These are phyloP conservation scores for Phytophthora parvispora DNA, from an alignment of 352 stramenopile species.

Conservation along the genomic window DNA sequence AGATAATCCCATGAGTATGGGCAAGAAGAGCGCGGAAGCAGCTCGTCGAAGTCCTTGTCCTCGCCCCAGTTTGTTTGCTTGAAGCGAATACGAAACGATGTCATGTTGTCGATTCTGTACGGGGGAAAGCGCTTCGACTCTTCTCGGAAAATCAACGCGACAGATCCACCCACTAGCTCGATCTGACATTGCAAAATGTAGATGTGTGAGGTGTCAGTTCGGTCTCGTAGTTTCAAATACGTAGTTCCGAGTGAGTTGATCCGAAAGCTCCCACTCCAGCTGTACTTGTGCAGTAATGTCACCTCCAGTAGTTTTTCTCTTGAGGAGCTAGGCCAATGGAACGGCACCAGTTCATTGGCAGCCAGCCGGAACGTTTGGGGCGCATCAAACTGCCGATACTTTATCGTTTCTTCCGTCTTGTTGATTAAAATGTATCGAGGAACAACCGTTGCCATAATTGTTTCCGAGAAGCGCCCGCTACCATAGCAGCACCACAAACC, in stretches of 20 bases:
- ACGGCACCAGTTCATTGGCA: slow-evolving; percentile 83
- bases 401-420: slow-evolving; percentile 84
- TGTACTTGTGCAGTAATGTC: slow-evolving; percentile 83
- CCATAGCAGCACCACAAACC: slow-evolving; percentile 90
- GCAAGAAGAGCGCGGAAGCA: slow-evolving; percentile 77
- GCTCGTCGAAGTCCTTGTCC: slow-evolving; percentile 80
- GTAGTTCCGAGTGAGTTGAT: slow-evolving; percentile 90
- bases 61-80: slow-evolving; percentile 84
- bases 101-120: slow-evolving; percentile 94
- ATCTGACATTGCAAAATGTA: slow-evolving; percentile 93
- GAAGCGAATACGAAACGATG: slow-evolving; percentile 90
- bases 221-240: slow-evolving; percentile 88
- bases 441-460: slow-evolving; percentile 88
- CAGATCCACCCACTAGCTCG: slow-evolving; percentile 87
- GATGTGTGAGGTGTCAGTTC: slow-evolving; percentile 70
- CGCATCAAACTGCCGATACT: slow-evolving; percentile 85
- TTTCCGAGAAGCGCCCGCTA: slow-evolving; percentile 85
- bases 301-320: slow-evolving; percentile 89
- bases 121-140: slow-evolving; percentile 89
- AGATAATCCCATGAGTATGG: slow-evolving; percentile 91
- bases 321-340: slow-evolving; percentile 86
- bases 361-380: slow-evolving; percentile 79
- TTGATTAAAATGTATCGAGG: slow-evolving; percentile 92
- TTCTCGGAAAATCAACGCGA: slow-evolving; percentile 87
- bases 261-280: slow-evolving; percentile 89